Percentiles rank a stretch among this genome's conserved stretches.
Evolutionary conservation across 768 basidiomycete species (phyloP).

Genomic region (Pisolithus microcarpus): DNA sequence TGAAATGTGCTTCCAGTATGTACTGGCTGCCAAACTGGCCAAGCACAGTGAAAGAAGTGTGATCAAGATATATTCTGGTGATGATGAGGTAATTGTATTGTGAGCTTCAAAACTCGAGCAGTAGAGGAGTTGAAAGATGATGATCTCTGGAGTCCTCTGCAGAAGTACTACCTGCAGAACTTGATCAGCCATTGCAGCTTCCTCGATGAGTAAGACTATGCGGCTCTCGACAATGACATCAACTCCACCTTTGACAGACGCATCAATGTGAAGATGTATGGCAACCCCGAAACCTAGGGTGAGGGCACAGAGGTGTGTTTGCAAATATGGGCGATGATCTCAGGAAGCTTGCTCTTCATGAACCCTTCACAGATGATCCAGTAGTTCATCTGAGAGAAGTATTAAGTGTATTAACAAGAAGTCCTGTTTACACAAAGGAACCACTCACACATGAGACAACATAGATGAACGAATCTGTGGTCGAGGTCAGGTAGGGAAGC

Average conservation of each 20-base stretch:
- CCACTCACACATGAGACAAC: constrained; percentile 83
- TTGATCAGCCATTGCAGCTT: constrained; percentile 41
- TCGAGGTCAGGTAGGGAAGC: constrained; percentile 84
- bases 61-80: constrained; percentile 12
- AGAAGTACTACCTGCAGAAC: constrained; percentile 59
- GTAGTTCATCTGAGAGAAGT: constrained; percentile 77
- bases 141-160: constrained; percentile 53
- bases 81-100: not conserved
- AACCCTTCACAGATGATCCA: constrained; percentile 73
- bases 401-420: not conserved
- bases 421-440: not conserved
- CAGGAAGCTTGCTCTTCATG: constrained; percentile 72
- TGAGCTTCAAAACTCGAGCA: not conserved
- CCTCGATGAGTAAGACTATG: constrained; percentile 74
- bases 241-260: constrained; percentile 80
- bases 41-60: constrained; percentile 72
- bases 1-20: constrained; percentile 94
- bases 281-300: constrained; percentile 98
- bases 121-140: constrained; percentile 1
- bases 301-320: constrained; percentile 72
- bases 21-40: too few relatives aligned
- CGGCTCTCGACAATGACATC: constrained; percentile 94
- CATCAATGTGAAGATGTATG: constrained; percentile 80
- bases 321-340: constrained; percentile 78
- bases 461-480: constrained; percentile 97